phyloP scores from a whole-genome alignment of 179 eudicot species.

The Silene noctiflora region DNA sequence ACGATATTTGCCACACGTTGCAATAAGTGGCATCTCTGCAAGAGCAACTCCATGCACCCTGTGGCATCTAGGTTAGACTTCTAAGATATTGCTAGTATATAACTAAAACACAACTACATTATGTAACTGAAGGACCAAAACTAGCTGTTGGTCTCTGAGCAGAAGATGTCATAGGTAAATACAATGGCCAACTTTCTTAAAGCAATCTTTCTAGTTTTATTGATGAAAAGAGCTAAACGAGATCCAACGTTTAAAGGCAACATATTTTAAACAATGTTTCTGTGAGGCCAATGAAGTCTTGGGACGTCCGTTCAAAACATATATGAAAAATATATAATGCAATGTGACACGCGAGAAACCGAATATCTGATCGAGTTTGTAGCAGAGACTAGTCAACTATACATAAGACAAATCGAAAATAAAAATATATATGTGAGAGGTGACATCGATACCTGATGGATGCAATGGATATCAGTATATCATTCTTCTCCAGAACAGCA shows the following conservation, averaged over 20 bases:
- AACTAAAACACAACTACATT: background rate
- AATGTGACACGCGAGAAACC: background rate
- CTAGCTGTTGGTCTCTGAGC: background rate
- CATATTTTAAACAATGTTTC: no score
- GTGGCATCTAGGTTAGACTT: slow-evolving; percentile 23
- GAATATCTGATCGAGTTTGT: background rate
- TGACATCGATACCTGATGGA: slow-evolving; percentile 60
- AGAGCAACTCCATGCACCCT: slow-evolving; percentile 82
- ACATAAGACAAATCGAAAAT: background rate
- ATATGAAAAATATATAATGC: background rate
- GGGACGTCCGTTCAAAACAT: background rate
- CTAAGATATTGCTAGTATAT: background rate
- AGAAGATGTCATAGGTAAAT: background rate
- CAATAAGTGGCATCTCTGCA: slow-evolving; percentile 93
- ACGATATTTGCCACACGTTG: slow-evolving; percentile 81
- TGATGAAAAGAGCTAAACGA: no score
- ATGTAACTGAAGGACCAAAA: background rate
- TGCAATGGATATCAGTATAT: slow-evolving; percentile 66
- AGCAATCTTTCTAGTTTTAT: no score
- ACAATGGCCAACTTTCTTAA: no score
- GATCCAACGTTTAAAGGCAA: no score
- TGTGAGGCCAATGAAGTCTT: no score
- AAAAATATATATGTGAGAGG: no score
- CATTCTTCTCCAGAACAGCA: slow-evolving; percentile 80
- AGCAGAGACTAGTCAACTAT: background rate